These are phyloP conservation scores for Heliamphora exappendiculata DNA, from an alignment of 148 eudicot species.

Conservation along the genomic window DNA sequence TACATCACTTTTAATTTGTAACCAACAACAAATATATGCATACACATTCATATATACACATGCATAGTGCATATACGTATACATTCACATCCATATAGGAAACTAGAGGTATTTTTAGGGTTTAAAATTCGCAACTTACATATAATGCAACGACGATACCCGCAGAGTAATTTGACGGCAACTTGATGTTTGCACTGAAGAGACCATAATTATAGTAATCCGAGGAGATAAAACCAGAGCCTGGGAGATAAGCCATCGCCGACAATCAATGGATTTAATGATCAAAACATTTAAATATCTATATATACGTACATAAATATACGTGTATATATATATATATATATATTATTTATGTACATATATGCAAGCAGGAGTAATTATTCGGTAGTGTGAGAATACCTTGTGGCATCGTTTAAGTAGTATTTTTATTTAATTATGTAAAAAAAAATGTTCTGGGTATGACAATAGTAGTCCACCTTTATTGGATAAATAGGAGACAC, in stretches of 20 bases:
- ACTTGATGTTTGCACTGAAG: conserved; percentile 72
- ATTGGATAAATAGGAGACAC: too few species aligned
- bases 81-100: neutral
- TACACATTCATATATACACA: neutral
- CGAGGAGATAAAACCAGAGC: conserved; percentile 81
- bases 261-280: neutral
- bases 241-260: conserved; percentile 18
- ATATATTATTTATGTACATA: too few species aligned
- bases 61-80: neutral
- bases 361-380: too few species aligned
- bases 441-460: too few species aligned
- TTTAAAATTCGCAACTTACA: conserved; percentile 32
- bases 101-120: neutral
- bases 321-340: neutral
- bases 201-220: conserved; percentile 78
- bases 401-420: too few species aligned
- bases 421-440: too few species aligned
- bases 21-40: neutral
- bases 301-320: neutral
- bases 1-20: too few species aligned
- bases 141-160: conserved; percentile 86
- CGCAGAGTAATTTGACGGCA: conserved; percentile 67
- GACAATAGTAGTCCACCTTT: too few species aligned
- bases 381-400: too few species aligned
- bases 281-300: too few species aligned